phyloP scores from a whole-genome alignment of 192 early-diverging fungal genomes.

The Coemansia sp. region DNA sequence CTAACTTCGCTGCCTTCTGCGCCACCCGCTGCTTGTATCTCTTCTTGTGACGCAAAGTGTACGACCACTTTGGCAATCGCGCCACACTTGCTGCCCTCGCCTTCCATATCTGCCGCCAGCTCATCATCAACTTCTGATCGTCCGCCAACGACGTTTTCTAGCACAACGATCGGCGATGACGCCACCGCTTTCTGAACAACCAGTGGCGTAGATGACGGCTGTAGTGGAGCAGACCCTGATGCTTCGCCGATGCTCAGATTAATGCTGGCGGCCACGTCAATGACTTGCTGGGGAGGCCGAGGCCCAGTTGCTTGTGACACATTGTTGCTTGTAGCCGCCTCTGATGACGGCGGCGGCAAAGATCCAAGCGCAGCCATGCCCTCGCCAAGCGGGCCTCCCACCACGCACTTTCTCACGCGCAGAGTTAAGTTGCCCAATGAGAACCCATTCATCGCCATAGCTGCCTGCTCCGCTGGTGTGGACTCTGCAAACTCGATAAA shows the following conservation, averaged over 20 bases:
- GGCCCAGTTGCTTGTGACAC: neutral
- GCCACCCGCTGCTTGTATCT: slow-evolving; percentile 11
- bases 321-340: neutral
- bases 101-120: slow-evolving; percentile 78
- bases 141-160: slow-evolving; percentile 69
- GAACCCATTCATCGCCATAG: slow-evolving; percentile 74
- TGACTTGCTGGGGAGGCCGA: slow-evolving; percentile 41
- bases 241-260: slow-evolving; percentile 30
- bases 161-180: slow-evolving; percentile 59
- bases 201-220: slow-evolving; percentile 6
- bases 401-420: slow-evolving; percentile 66
- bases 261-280: slow-evolving; percentile 41
- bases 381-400: slow-evolving; percentile 75
- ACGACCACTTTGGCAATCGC: slow-evolving; percentile 66
- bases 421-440: slow-evolving; percentile 72
- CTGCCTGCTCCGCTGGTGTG: slow-evolving; percentile 61
- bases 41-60: slow-evolving; percentile 51
- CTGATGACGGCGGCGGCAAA: slow-evolving; percentile 39
- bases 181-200: slow-evolving; percentile 1
- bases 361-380: slow-evolving; percentile 79
- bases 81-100: slow-evolving; percentile 83
- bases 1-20: slow-evolving; percentile 56
- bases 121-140: slow-evolving; percentile 77
- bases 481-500: slow-evolving; percentile 78
- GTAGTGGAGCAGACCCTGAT: neutral